phyloP scores from a whole-genome alignment of 164 flowering plant species.

The Liriodendron chinense region DNA sequence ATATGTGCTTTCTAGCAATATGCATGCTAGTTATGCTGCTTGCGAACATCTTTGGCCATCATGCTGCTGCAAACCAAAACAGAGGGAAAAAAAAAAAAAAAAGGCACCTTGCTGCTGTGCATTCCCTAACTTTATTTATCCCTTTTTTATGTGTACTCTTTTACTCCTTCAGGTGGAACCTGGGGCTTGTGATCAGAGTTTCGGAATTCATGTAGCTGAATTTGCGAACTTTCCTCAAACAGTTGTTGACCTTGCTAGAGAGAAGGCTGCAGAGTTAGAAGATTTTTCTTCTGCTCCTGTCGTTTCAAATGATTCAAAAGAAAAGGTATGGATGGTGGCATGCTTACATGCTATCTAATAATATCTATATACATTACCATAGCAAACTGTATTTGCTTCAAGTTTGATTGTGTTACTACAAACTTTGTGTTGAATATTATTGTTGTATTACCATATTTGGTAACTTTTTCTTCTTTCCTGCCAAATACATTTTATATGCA shows the following conservation, averaged over 20 bases:
- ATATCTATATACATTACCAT: neutral
- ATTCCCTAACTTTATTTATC: neutral
- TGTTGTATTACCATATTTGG: too few species aligned
- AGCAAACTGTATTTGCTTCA: neutral
- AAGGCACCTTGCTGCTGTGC: too few species aligned
- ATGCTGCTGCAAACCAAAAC: too few species aligned
- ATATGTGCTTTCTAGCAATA: too few species aligned
- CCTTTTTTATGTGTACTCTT: neutral
- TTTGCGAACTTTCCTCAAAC: conserved; percentile 93
- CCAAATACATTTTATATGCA: too few species aligned
- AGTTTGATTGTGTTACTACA: neutral
- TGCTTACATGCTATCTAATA: neutral
- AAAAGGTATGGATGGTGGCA: conserved; percentile 39
- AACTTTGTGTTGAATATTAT: too few species aligned
- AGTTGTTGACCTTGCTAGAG: conserved; percentile 89
- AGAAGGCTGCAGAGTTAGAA: conserved; percentile 95
- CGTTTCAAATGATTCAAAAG: conserved; percentile 12
- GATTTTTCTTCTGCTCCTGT: conserved; percentile 64
- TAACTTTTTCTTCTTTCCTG: too few species aligned
- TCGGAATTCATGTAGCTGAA: conserved; percentile 98
- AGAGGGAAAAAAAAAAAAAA: too few species aligned
- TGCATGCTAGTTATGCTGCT: too few species aligned
- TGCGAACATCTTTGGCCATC: too few species aligned
- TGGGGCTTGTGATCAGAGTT: conserved; percentile 98
- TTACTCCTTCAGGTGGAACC: conserved; percentile 64